Evolutionary conservation across 805 yeast species (phyloP).

Genomic region (Kuraishia cidri): DNA sequence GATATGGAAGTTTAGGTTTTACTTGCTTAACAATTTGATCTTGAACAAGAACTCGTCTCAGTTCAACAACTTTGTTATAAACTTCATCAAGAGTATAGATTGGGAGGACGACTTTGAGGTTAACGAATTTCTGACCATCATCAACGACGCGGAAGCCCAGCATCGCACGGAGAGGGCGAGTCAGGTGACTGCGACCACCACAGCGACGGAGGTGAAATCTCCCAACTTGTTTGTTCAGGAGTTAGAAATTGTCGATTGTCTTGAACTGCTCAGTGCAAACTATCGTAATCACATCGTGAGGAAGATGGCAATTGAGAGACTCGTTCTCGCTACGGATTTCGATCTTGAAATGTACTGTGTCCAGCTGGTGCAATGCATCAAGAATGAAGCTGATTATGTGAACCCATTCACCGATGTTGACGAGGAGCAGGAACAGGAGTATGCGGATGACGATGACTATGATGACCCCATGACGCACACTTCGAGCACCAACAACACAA

Average conservation of each 20-base stretch:
- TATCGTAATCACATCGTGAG: constrained; percentile 70
- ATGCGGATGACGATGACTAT: constrained; percentile 3
- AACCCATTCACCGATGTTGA: constrained; percentile 13
- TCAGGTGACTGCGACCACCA: too few species aligned
- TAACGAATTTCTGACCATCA: constrained; percentile 51
- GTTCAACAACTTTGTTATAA: constrained; percentile 29
- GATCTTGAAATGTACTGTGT: constrained; percentile 76
- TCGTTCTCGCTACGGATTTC: constrained; percentile 67
- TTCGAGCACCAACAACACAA: constrained; percentile 5
- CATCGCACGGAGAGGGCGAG: too few species aligned
- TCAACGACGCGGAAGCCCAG: constrained; percentile 16
- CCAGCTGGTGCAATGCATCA: constrained; percentile 87
- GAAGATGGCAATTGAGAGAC: constrained; percentile 80
- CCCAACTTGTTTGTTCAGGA: constrained; percentile 19
- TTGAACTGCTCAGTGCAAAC: constrained; percentile 75
- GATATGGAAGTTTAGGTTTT: constrained; percentile 88
- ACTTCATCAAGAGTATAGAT: constrained; percentile 78
- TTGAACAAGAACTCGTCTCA: constrained; percentile 20
- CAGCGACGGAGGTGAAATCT: background rate
- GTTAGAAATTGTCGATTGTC: constrained; percentile 25
- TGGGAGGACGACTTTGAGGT: constrained; percentile 83
- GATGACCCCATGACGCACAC: background rate
- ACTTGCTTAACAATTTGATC: constrained; percentile 46
- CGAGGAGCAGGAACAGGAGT: constrained; percentile 4
- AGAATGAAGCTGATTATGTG: constrained; percentile 47